Evolutionary conservation across 495 filamentous ascomycete species (phyloP).

Genomic region (Podospora anserina): DNA sequence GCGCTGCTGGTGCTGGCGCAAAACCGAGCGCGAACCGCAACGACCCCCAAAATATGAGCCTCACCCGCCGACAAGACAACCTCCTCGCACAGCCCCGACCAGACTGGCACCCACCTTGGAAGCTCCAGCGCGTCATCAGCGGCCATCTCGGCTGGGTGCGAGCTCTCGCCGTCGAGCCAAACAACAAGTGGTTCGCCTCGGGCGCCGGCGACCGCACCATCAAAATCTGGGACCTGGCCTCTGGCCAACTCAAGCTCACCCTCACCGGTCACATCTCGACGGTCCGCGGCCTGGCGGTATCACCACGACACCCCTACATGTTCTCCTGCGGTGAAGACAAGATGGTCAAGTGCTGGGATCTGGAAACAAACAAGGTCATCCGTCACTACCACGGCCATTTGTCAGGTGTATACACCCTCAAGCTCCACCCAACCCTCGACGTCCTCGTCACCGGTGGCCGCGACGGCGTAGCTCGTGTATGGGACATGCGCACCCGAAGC

Average conservation of each 20-base stretch:
- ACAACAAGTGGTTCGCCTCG: slow-evolving; percentile 97
- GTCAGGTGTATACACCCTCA: slow-evolving; percentile 89
- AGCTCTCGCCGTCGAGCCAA: slow-evolving; percentile 84
- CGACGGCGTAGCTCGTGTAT: slow-evolving; percentile 90
- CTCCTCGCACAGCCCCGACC: slow-evolving; percentile 70
- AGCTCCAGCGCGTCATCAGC: slow-evolving; percentile 95
- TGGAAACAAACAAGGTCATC: slow-evolving; percentile 98
- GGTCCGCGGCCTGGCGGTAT: slow-evolving; percentile 89
- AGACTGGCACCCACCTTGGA: slow-evolving; percentile 97
- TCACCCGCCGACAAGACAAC: slow-evolving; percentile 62
- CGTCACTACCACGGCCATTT: slow-evolving; percentile 97
- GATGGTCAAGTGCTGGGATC: slow-evolving; percentile 99
- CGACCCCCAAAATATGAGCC: slow-evolving; percentile 42
- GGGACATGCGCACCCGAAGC: slow-evolving; percentile 96
- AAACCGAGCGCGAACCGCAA: slow-evolving; percentile 23
- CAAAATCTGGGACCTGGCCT: slow-evolving; percentile 97
- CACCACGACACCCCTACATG: slow-evolving; percentile 90
- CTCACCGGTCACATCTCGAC: slow-evolving; percentile 97
- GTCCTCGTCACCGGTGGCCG: slow-evolving; percentile 92
- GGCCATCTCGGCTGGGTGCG: slow-evolving; percentile 97
- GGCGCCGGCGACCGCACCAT: slow-evolving; percentile 95
- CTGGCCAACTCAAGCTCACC: slow-evolving; percentile 75
- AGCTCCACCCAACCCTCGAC: slow-evolving; percentile 89
- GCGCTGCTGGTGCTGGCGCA: not conserved
- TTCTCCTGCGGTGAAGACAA: slow-evolving; percentile 99